Conservation (phyloP, 1,139 yeast species). For the Saccharomyces hybrid region DNA sequence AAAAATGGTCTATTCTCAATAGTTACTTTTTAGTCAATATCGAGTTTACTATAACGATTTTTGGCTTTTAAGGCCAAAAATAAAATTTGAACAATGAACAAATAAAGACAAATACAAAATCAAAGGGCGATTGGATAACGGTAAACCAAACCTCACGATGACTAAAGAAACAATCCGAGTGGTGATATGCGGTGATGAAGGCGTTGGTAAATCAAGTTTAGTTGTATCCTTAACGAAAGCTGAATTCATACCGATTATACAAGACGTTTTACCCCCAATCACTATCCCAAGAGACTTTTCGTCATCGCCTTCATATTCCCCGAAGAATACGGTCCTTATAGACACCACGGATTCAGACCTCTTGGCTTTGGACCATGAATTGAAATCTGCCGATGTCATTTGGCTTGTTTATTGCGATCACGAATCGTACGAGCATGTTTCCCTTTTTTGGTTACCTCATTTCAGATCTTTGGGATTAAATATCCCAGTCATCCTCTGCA, state of each 20-base stretch:
- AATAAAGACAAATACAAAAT: neutral
- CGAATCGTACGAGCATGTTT: slow-evolving; percentile 85
- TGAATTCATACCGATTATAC: slow-evolving; percentile 64
- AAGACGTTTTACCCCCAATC: slow-evolving; percentile 73
- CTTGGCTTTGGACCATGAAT: slow-evolving; percentile 55
- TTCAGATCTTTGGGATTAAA: slow-evolving; percentile 90
- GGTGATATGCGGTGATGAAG: slow-evolving; percentile 94
- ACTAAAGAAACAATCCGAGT: slow-evolving; percentile 54
- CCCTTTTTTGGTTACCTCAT: slow-evolving; percentile 90
- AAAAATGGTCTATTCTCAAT: neutral
- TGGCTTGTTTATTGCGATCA: slow-evolving; percentile 92
- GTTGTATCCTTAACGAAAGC: slow-evolving; percentile 78
- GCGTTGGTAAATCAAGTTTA: slow-evolving; percentile 72
- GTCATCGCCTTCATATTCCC: slow-evolving; percentile 46
- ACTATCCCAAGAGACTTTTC: slow-evolving; percentile 66
- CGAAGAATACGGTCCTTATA: slow-evolving; percentile 61
- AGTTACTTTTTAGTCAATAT: too few relatives aligned
- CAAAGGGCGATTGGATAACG: neutral
- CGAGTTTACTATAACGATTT: neutral
- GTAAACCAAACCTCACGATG: slow-evolving; percentile 23
- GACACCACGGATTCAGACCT: slow-evolving; percentile 74
- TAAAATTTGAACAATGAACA: neutral
- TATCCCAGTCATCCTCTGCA: slow-evolving; percentile 82
- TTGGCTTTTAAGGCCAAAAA: neutral
- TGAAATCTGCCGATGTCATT: slow-evolving; percentile 81